Evolutionary conservation across 345 rosid genomes (phyloP), one percentile per base, ranked within the genome.

Genomic region (Populus deltoides): DNA sequence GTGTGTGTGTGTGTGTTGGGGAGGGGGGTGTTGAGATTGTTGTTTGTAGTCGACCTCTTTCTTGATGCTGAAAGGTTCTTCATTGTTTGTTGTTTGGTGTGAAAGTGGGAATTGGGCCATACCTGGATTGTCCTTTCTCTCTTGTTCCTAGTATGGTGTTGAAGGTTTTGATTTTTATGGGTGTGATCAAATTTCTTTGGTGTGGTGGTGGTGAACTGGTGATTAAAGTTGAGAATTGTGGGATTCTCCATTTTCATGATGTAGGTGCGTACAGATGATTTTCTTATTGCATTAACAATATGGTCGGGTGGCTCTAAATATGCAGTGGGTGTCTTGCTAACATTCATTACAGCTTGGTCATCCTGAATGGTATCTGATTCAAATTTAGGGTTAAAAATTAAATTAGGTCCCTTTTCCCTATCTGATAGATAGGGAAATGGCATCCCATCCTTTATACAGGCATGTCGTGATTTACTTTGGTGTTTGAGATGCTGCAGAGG

Each of bases 251-350:
- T 57, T 76, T 43, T 76, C 78, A 70, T 72, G 25, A 27, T 84
- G 41, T 67, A 24, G 67, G 66, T 47, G 38, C 80, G 27, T 70
- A 73, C 70, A 81, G 57, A 63, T 62, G 70, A 59, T 41, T 65
- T n/a, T 41, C 73, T 53, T 71, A 63, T 65, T 55, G 53, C 61
- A 79, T 66, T 62, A 2, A 20, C 61, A 39, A 70, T 61, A 35
- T 59, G 65, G 43, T 72, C 66, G 73, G 67, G 36, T 79, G 85
- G 73, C 77, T 82, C 68, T 39, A 47, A 76, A 59, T 49, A 49
- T 76, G 78, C 16, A 20, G 20, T 10, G 68, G 18, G 35, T 72
- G 71, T 65, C 73, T 73, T 63, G 27, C 55, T 67, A 76, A 25
- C 49, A 59, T 67, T 25, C 74, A 18, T 75, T 41, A 38, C 59